Evolutionary conservation across 352 stramenopile species (phyloP), one percentile per base, ranked within the genome.

Genomic region (Globisporangium emineosum): DNA sequence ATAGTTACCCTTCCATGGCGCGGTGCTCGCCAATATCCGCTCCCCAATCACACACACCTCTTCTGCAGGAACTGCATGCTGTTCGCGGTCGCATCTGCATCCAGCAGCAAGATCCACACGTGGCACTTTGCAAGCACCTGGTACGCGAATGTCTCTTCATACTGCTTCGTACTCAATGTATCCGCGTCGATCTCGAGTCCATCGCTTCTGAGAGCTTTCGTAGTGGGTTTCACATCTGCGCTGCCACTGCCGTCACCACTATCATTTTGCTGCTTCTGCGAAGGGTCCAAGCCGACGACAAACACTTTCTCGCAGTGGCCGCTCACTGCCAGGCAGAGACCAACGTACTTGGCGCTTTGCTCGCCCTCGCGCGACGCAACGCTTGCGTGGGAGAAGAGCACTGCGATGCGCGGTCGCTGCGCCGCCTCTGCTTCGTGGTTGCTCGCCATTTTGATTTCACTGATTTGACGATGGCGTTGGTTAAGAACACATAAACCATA

Each of bases 71-170:
- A 73, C 21, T 83, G 71, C 45, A 78, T 57, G 4, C 71, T 72
- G 53, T 50, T 56, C 8, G 73, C 53, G 33, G 77, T 84, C 23
- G 64, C 61, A 27, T 83, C 72, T 0, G 73, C 66, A 52, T 93
- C 83, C 8, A 91, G 52, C 55, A 88, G 59, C 33, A 93, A 23
- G 21, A 93, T 47, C 83, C 79, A 91, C 42, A 91, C 52, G 27
- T 84, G 71, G 35, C 81, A 93, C 10, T 81, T 69, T 8, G 55
- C 33, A n/a, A 93, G 68, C 55, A 19, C 50, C 12, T 72, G 68
- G 47, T 75, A 66, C 23, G 85, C 67, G 4, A n/a, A 19, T 0
- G 70, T 78, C 57, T 86, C 76, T 25, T 82, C 71, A 60, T 87
- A 92, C 2, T 50, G 29, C 0, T 67, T 59, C 9, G 4, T 30